phyloP scores from a whole-genome alignment of 2,329 filamentous ascomycete species.

The Beauveria pseudobassiana region DNA sequence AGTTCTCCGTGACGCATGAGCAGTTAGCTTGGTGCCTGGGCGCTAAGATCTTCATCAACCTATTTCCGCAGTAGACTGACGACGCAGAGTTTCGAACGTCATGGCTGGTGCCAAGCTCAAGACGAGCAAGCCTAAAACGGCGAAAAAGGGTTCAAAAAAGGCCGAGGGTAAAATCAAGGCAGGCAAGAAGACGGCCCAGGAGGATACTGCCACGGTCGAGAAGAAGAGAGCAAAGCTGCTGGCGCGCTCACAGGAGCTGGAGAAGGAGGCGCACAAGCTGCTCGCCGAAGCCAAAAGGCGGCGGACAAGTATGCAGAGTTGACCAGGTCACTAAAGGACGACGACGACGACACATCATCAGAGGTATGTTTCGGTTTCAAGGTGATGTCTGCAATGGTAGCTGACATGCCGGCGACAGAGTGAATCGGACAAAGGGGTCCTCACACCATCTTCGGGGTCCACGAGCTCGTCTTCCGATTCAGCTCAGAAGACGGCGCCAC shows the following conservation, averaged over 20 bases:
- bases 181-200: slow-evolving; percentile 19
- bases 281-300: slow-evolving; percentile 31
- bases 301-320: slow-evolving; percentile 21
- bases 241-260: slow-evolving; percentile 32
- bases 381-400: too few relatives aligned
- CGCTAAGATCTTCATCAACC: background rate
- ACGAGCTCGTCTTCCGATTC: slow-evolving; percentile 8
- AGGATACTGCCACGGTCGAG: slow-evolving; percentile 17
- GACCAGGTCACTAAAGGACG: slow-evolving; percentile 10
- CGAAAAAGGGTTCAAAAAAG: slow-evolving; percentile 9
- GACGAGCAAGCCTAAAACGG: background rate
- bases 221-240: slow-evolving; percentile 32
- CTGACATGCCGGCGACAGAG: background rate
- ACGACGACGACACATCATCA: slow-evolving; percentile 10
- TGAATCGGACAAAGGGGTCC: background rate
- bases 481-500: slow-evolving; percentile 18
- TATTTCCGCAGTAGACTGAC: background rate
- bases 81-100: background rate
- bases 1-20: background rate
- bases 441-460: background rate
- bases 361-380: slow-evolving; percentile 11
- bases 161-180: slow-evolving; percentile 22
- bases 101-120: background rate
- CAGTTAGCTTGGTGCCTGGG: background rate
- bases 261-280: slow-evolving; percentile 32